Conservation (phyloP, 805 yeast genomes). For the Candida takata region DNA sequence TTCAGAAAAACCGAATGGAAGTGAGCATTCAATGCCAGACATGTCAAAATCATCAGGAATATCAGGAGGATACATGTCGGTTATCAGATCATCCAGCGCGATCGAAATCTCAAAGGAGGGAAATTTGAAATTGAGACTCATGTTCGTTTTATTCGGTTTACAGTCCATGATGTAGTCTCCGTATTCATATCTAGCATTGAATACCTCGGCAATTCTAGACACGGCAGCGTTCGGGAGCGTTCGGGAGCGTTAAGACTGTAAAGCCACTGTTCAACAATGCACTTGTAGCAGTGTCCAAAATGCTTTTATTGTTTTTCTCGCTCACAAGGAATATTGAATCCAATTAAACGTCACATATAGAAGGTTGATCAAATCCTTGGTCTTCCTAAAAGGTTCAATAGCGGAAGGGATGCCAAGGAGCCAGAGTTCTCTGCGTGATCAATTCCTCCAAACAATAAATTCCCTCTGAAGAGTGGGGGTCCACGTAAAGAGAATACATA, state of each 20-base stretch:
- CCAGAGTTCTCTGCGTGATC: constrained; percentile 52
- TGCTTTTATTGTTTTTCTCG: constrained; percentile 28
- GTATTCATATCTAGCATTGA: constrained; percentile 26
- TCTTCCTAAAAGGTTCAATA: constrained; percentile 8
- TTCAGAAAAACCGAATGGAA: too few relatives aligned
- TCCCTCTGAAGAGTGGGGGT: constrained; percentile 32
- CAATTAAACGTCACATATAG: constrained; percentile 27
- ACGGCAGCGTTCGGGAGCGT: constrained; percentile 31
- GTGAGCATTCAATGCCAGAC: too few relatives aligned
- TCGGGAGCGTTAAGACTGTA: too few relatives aligned
- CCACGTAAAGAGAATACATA: constrained; percentile 52
- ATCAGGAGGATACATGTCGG: too few relatives aligned
- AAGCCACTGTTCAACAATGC: constrained; percentile 52
- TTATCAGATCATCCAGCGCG: too few relatives aligned
- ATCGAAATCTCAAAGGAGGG: too few relatives aligned
- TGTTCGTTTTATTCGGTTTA: too few relatives aligned
- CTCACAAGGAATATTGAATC: constrained; percentile 21
- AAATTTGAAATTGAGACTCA: too few relatives aligned
- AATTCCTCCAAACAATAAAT: constrained; percentile 56
- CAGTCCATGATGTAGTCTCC: too few relatives aligned
- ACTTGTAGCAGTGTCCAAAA: constrained; percentile 22
- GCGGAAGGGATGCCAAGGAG: constrained; percentile 36
- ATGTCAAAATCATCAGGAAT: too few relatives aligned
- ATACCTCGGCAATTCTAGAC: constrained; percentile 20
- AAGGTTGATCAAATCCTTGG: constrained; percentile 26